Evolutionary conservation across 306 rosid genomes (phyloP), one percentile per base, ranked within the genome.

Genomic region (Trifolium pratense): DNA sequence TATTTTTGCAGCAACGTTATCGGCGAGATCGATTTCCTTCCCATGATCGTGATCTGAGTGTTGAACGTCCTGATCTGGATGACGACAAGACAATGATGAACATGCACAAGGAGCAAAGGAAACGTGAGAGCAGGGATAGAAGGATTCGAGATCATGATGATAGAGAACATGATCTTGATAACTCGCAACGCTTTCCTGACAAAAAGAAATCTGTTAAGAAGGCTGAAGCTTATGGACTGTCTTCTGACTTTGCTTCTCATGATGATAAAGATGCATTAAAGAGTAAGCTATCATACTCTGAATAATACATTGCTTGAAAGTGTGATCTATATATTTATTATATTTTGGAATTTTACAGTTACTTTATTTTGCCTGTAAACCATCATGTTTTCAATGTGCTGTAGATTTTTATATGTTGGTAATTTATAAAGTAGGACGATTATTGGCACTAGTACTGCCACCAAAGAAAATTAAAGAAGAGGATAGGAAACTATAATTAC

Each of bases 81-180:
- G 97, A 88, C 61, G 95, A 90, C 75, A 88, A 92, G 75, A 85
- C 87, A 67, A 69, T 75, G 77, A 71, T 86, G 68, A 94, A 87
- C 85, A 67, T 82, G 32, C 86, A 86, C 61, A 88, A 87, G 87
- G 97, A 88, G 66, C 92, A 84, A 42, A 84, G 86, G 78, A 87
- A 84, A 79, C 90, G 80, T 58, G 82, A 93, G 36, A 80, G 18
- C 49, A 86, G 87, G 74, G 97, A 88, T 75, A 86, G 92, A 78
- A 94, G 88, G 84, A 82, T 73, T 65, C 86, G 84, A 45, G 97
- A 94, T 32, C 87, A 75, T 51, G 99, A 84, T 77, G 94, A 89
- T 59, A 86, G 89, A 84, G 95, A 86, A 82, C 81, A 75, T 45
- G 96, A 93, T 74, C 83, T 83, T 59, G 97, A 89, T 81, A 80